Conservation (phyloP, 2,329 filamentous ascomycete species). For the Diaporthe helianthi region DNA sequence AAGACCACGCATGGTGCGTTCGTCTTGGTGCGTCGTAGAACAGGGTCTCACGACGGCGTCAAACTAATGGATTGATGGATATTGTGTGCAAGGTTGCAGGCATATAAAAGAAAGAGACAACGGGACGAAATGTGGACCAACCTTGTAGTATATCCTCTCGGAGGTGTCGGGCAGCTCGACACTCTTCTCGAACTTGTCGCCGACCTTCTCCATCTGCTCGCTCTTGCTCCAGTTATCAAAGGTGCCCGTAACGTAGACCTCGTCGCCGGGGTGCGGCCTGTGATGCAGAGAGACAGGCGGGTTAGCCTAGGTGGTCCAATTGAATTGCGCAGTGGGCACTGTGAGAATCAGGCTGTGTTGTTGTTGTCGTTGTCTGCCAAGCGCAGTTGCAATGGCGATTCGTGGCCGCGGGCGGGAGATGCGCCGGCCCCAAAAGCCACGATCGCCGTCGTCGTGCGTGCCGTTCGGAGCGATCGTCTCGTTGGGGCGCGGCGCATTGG, state of each 20-base stretch:
- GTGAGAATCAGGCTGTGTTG: not conserved
- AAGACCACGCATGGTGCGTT: slow-evolving; percentile 7
- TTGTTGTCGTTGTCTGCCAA: not conserved
- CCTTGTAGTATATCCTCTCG: slow-evolving; percentile 94
- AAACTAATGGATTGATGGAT: slow-evolving; percentile 33
- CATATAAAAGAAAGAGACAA: slow-evolving; percentile 8
- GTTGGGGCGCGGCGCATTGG: not conserved
- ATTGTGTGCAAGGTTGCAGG: slow-evolving; percentile 27
- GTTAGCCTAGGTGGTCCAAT: slow-evolving; percentile 1
- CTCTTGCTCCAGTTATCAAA: slow-evolving; percentile 95
- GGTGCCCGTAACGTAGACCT: slow-evolving; percentile 94
- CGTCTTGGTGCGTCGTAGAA: not conserved
- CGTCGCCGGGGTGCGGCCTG: slow-evolving; percentile 83
- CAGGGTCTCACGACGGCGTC: not conserved
- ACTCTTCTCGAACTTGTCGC: slow-evolving; percentile 74
- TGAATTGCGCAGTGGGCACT: slow-evolving; percentile 15
- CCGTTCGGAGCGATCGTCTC: slow-evolving; percentile 4
- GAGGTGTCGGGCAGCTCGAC: slow-evolving; percentile 72
- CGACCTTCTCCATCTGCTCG: slow-evolving; percentile 80
- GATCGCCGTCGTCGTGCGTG: slow-evolving; percentile 7
- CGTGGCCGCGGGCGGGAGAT: slow-evolving; percentile 24
- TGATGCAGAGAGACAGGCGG: slow-evolving; percentile 32
- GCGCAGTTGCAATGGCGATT: not conserved
- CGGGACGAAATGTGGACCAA: slow-evolving; percentile 50
- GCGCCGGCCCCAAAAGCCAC: slow-evolving; percentile 24